Base-by-base conservation (phyloP, 2,329 filamentous ascomycete species). In the Xylariaceae sp. region DNA sequence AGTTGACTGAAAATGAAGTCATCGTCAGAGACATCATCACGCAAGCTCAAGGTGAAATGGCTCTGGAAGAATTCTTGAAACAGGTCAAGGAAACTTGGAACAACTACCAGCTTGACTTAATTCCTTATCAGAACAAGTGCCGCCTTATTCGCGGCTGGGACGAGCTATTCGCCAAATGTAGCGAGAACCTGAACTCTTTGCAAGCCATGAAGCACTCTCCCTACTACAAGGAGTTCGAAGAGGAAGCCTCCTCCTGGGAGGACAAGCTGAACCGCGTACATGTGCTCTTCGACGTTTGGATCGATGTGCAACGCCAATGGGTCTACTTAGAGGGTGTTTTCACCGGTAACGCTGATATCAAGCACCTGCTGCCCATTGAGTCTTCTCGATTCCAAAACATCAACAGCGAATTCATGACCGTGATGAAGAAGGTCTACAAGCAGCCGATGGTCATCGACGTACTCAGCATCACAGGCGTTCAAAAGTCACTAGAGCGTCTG, bases 241-340 rank as follows among this genome's bases (percentile, higher is more conserved):
- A 99, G 69, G 94, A 99, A 68, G 95, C 95, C 5, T 89, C 92
- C 0, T 85, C 89, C 0, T 99, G 94, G 94, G 95, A 99, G 75
- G 95, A 99, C 76, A 96, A 96, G 73, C 82, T 99, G 30, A 99
- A 97, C 73, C 87, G 94, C 51, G 92, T 99, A 2, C 94, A 99
- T 72, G 91, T 99, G 13, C 82, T 99, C 8, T 99, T 99, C 70
- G 94, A 99, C 73, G 92, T 99, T 13, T 99, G 95, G 95, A 99
- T 99, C 68, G 95, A 99, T 75, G 95, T 99, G n/a, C 94, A 99
- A 74, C 88, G 95, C 62, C 94, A 99, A 77, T 99, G 94, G 94
- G 94, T 99, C 6, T 99, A 99, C 73, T 84, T 99, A 4, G 95
- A 99, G 76, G 94, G 94, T 66, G 94, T 99, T 39, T 99, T 99